Evolutionary conservation across 2,329 filamentous ascomycete species (phyloP), one percentile per base, ranked within the genome.

Genomic region (Teratosphaeria pseudoeucalypti): DNA sequence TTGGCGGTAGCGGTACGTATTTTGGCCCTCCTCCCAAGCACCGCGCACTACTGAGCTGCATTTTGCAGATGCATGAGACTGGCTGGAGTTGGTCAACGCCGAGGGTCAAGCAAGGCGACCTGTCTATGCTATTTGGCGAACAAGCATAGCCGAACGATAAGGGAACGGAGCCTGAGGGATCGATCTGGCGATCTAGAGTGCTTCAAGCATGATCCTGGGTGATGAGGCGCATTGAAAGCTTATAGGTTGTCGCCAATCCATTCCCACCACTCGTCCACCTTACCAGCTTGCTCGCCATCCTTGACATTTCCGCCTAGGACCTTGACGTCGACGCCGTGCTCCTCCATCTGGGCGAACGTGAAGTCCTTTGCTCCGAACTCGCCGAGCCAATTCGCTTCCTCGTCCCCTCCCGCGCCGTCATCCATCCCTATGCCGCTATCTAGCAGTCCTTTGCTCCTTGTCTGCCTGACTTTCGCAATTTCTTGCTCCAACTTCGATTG

Each of bases 171-270:
- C n/a, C 34, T 39, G 34, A 43, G 37, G 37, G 11, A 14, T 12
- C 5, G 5, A 43, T 14, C 11, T 43, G 37, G 14, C 11, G 37
- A n/a, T 49, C 19, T 6, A 2, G 9, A 49, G 43, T 5, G 16
- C 16, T 49, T 49, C 16, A 49, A 49, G 16, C 43, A 9, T 49
- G 43, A 49, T 49, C 9, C n/a, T 23, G 29, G 29, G 29, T 7
- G 29, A 32, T 32, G 29, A 6, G 29, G 43, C 43, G n/a, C 1
- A 49, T 23, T 11, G 6, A 5, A 49, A 49, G 16, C 43, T 56
- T 59, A 94, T 67, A 95, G 76, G 69, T 86, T 84, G 70, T 86
- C 82, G 2, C 86, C 89, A 70, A 97, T 86, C 92, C 92, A 97
- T 68, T 83, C 83, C 84, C 91, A 95, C 92, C 92, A 96, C 73